Base-by-base conservation (phyloP, 345 rosid species). In the Syzygium aromaticum region DNA sequence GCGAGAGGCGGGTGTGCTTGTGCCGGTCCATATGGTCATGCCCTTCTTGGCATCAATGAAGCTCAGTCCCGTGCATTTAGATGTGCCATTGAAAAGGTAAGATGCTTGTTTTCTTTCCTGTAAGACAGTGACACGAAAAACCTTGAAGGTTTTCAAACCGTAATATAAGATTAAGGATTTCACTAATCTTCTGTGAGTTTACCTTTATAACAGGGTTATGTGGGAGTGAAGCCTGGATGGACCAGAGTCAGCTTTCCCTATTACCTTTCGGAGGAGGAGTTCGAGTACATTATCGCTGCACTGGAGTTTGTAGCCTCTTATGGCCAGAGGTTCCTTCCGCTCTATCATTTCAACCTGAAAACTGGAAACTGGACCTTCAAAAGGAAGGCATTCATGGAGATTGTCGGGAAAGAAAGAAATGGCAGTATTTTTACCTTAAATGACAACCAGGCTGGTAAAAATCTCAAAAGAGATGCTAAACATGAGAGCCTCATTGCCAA, bases 201-300 rank as follows among this genome's bases (percentile, higher is more conserved):
- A 53, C 59, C n/a, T 46, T 80, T 46, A 80, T 64, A 54, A 57
- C 91, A 92, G 94, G 96, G 94, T 9, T 94, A 89, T 17, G 6
- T 3, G 8, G 96, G 93, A 52, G 88, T 73, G 22, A 95, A 95
- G 86, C 97, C 94, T 2, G 96, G 96, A 33, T 92, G 96, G 95
- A 90, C 97, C 52, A 90, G 97, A 88, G 83, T 95, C 51, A 94
- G 96, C 92, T 94, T 95, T 87, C 94, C 96, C 7, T 94, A 94
- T 92, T 94, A 94, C 90, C 93, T 93, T 94, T 88, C 93, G 1
- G 85, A 67, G 1, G 92, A 92, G 88, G 94, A 93, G 78, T 92
- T 93, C 9, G 93, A 95, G 86, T 95, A 90, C 90, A 91, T 93
- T 43, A 86, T 94, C 0, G 90, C 92, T 3, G 92, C 96, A 8